Evolutionary conservation across 768 basidiomycete genomes (phyloP).

Genomic region (Boletellus emodensis): DNA sequence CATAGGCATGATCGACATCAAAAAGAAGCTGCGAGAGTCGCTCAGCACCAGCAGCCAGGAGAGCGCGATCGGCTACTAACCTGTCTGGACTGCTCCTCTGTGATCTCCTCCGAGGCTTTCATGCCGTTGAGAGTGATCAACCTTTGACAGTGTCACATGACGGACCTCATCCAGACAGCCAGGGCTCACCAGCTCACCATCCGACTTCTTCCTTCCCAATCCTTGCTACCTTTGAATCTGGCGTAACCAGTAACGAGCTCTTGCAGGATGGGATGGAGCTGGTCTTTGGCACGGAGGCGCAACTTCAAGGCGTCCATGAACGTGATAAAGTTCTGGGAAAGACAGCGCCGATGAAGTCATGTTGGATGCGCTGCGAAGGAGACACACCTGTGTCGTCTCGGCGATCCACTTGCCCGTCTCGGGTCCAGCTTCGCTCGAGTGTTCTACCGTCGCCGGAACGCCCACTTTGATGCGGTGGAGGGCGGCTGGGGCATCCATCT

Average conservation of each 20-base stretch:
- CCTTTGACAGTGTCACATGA: constrained; percentile 40
- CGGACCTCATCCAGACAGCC: background rate
- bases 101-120: constrained; percentile 95
- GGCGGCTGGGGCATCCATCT: constrained; percentile 95
- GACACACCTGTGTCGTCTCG: constrained; percentile 85
- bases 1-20: constrained; percentile 94
- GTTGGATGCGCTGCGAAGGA: background rate
- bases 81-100: constrained; percentile 93
- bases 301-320: constrained; percentile 98
- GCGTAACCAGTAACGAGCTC: constrained; percentile 95
- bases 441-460: constrained; percentile 95
- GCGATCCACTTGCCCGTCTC: constrained; percentile 98
- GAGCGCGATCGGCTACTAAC: constrained; percentile 34
- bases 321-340: constrained; percentile 87
- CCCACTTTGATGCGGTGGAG: constrained; percentile 86
- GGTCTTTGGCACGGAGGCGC: constrained; percentile 92
- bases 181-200: constrained; percentile 83
- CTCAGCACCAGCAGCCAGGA: background rate
- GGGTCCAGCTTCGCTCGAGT: constrained; percentile 86
- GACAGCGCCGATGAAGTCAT: background rate
- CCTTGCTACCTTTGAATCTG: constrained; percentile 89
- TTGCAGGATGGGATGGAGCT: constrained; percentile 89
- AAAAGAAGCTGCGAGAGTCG: constrained; percentile 66
- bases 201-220: constrained; percentile 89
- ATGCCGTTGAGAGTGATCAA: constrained; percentile 94